Percentiles rank a stretch among this genome's conserved stretches.
These are phyloP conservation scores for Didymella segeticola DNA, from an alignment of 2,329 filamentous ascomycete species.

Conservation along the genomic window DNA sequence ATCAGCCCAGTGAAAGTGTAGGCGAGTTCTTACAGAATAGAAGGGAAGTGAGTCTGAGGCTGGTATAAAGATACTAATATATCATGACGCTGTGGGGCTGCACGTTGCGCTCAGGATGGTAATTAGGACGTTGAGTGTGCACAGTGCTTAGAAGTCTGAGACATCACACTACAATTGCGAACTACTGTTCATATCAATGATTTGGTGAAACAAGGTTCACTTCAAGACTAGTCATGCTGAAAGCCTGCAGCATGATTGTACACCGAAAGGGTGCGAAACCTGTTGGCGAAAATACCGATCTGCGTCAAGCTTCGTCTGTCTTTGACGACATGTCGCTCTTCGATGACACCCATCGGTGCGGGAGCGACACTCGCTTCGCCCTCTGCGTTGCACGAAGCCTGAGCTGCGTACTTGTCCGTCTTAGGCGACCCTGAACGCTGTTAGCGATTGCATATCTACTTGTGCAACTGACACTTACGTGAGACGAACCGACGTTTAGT, in stretches of 20 bases:
- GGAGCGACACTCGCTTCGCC: constrained; percentile 35
- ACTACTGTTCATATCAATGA: neutral
- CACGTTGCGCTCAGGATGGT: neutral
- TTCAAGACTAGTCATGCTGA: neutral
- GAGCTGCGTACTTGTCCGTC: constrained; percentile 33
- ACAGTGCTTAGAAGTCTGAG: no score
- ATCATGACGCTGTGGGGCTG: neutral
- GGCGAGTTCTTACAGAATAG: neutral
- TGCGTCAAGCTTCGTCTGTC: constrained; percentile 1
- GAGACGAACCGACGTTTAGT: constrained; percentile 20
- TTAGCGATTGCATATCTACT: constrained; percentile 1
- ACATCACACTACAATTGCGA: no score
- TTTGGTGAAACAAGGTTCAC: neutral
- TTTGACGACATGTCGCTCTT: constrained; percentile 12
- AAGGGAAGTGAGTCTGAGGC: neutral
- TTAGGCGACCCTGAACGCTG: constrained; percentile 24
- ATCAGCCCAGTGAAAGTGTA: neutral
- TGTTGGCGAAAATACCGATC: neutral
- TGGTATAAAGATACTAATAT: neutral
- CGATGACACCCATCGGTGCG: constrained; percentile 22
- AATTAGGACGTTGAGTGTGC: neutral
- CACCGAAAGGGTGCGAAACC: neutral
- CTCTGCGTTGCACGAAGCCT: constrained; percentile 28
- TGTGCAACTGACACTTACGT: constrained; percentile 12
- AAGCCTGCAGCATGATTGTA: neutral